A percentile compares a stretch with the other conserved stretches of the same genome.
phyloP scores from a whole-genome alignment of 352 stramenopile species.

The Globisporangium alternatum region DNA sequence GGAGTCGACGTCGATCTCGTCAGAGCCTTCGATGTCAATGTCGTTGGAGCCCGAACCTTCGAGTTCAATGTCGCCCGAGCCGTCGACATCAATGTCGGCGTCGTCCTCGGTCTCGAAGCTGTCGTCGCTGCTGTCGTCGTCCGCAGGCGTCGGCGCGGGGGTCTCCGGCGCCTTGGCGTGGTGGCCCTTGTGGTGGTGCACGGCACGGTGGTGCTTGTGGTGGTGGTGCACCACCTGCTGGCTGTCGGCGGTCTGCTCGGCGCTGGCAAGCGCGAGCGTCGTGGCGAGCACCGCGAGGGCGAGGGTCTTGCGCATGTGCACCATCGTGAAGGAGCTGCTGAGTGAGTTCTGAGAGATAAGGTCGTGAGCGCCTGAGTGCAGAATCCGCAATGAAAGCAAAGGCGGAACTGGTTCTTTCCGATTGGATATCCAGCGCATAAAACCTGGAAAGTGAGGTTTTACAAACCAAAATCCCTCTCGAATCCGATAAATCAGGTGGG shows the following conservation, averaged over 20 bases:
- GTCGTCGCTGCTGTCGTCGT: conserved; percentile 19
- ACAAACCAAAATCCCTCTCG: conserved; percentile 1
- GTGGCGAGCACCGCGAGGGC: conserved; percentile 19
- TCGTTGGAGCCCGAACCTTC: conserved; percentile 23
- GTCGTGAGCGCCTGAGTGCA: neutral
- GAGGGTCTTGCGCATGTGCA: conserved; percentile 21
- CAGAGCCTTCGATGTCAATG: conserved; percentile 23
- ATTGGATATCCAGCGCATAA: conserved; percentile 5
- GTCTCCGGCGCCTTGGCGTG: neutral
- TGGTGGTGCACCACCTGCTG: conserved; percentile 14
- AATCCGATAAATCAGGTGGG: conserved; percentile 19
- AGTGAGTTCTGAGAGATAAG: neutral
- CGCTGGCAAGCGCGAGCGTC: conserved; percentile 10
- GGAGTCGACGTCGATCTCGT: conserved; percentile 26
- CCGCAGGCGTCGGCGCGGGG: conserved; percentile 1
- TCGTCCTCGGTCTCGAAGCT: conserved; percentile 8
- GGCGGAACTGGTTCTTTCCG: conserved; percentile 6
- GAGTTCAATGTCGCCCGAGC: conserved; percentile 27
- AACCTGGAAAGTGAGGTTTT: conserved; percentile 13
- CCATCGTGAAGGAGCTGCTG: conserved; percentile 9
- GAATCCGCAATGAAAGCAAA: conserved; percentile 14
- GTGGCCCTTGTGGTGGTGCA: conserved; percentile 9
- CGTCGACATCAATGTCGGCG: conserved; percentile 28
- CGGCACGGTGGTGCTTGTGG: conserved; percentile 10
- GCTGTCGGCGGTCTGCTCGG: conserved; percentile 1